Percentiles rank a stretch among this genome's conserved stretches.
phyloP scores from a whole-genome alignment of 768 basidiomycete genomes.

The Pulveroboletus frians region DNA sequence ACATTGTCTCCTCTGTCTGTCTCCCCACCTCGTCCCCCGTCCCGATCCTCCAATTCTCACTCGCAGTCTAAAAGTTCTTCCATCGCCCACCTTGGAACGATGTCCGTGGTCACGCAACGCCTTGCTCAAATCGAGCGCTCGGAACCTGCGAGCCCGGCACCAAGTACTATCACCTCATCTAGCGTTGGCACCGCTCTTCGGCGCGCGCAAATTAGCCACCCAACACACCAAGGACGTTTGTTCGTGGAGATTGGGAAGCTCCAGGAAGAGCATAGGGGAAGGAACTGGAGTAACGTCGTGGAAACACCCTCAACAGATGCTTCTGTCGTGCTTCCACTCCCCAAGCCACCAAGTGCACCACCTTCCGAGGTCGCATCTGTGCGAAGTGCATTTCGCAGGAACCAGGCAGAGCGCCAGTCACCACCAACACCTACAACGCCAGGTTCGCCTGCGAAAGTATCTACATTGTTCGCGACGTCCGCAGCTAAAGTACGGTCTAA shows the following conservation, averaged over 20 bases:
- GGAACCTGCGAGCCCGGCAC: conserved; percentile 14
- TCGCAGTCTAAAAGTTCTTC: conserved; percentile 48
- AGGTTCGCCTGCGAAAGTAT: conserved; percentile 6
- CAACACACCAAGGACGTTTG: conserved; percentile 9
- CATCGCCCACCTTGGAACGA: conserved; percentile 52
- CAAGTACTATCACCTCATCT: conserved; percentile 18
- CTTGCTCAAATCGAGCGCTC: conserved; percentile 52
- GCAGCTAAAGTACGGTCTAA: conserved; percentile 7
- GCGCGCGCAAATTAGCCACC: conserved; percentile 18
- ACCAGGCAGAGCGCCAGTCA: not conserved
- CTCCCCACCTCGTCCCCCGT: conserved; percentile 22
- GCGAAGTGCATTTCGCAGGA: conserved; percentile 23
- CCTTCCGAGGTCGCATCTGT: conserved; percentile 11
- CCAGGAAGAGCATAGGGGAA: conserved; percentile 4
- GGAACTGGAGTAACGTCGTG: not conserved
- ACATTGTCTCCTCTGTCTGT: conserved; percentile 17
- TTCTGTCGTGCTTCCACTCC: conserved; percentile 24
- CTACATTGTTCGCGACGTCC: not conserved
- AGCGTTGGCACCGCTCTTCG: conserved; percentile 22
- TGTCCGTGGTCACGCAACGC: conserved; percentile 64
- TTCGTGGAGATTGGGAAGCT: conserved; percentile 26
- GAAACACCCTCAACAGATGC: conserved; percentile 20
- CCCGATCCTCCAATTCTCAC: conserved; percentile 22
- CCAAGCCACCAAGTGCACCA: conserved; percentile 7
- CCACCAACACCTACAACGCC: conserved; percentile 7